Percentiles rank a stretch among this genome's conserved stretches.
phyloP scores from a whole-genome alignment of 495 filamentous ascomycete genomes.

The Cryomyces minteri region DNA sequence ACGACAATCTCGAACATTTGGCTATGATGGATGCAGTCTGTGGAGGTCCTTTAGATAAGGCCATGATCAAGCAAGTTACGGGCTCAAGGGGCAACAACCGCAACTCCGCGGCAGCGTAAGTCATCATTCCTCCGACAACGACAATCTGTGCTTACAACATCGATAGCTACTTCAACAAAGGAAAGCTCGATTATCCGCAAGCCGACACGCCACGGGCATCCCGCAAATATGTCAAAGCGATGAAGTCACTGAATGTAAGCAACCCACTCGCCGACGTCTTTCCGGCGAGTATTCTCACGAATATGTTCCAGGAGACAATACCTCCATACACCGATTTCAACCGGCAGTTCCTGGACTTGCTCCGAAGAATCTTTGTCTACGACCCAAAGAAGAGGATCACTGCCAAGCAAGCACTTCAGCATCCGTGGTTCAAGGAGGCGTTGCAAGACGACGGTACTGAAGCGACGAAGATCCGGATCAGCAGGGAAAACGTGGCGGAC shows the following conservation, averaged over 20 bases:
- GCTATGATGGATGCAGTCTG: slow-evolving; percentile 99
- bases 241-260: slow-evolving; percentile 75
- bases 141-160: neutral
- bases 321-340: slow-evolving; percentile 64
- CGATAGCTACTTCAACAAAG: slow-evolving; percentile 65
- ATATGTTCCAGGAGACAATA: slow-evolving; percentile 57
- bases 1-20: slow-evolving; percentile 93
- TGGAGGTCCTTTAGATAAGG: slow-evolving; percentile 49
- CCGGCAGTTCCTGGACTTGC: slow-evolving; percentile 67
- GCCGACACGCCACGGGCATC: slow-evolving; percentile 74
- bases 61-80: slow-evolving; percentile 57
- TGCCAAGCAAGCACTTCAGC: slow-evolving; percentile 75
- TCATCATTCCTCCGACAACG: slow-evolving; percentile 1
- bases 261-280: neutral
- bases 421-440: slow-evolving; percentile 84
- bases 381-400: slow-evolving; percentile 81
- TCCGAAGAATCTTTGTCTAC: slow-evolving; percentile 86
- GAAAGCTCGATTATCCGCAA: slow-evolving; percentile 74
- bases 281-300: neutral
- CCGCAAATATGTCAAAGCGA: slow-evolving; percentile 81
- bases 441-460: slow-evolving; percentile 84
- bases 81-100: slow-evolving; percentile 40
- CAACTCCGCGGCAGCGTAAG: slow-evolving; percentile 72
- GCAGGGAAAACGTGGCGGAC: slow-evolving; percentile 15
- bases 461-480: slow-evolving; percentile 52